Percentiles rank a stretch among this genome's conserved stretches.
phyloP scores from a whole-genome alignment of 164 flowering plant genomes.

The Protea cynaroides region DNA sequence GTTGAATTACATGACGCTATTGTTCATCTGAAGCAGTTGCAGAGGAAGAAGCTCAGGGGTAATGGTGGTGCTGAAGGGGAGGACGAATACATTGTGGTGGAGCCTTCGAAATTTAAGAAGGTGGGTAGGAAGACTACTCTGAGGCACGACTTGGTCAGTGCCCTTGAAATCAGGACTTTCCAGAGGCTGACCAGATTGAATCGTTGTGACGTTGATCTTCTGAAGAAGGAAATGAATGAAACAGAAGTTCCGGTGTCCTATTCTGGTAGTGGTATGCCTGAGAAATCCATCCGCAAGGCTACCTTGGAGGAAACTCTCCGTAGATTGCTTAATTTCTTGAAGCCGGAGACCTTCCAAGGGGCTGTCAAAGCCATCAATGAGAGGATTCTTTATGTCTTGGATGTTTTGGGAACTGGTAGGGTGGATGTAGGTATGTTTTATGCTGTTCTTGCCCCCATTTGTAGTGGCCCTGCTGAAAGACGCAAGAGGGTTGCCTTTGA shows the following conservation, averaged over 20 bases:
- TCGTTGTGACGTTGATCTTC: constrained; percentile 8
- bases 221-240: constrained; percentile 12
- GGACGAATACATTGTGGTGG: constrained; percentile 4
- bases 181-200: constrained; percentile 10
- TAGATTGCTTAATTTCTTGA: constrained; percentile 13
- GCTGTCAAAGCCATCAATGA: constrained; percentile 15
- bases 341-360: constrained; percentile 19
- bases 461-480: constrained; percentile 8
- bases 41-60: constrained; percentile 6
- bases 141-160: constrained; percentile 5
- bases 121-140: constrained; percentile 1
- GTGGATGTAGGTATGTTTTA: constrained; percentile 21
- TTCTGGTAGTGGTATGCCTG: constrained; percentile 2
- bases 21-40: constrained; percentile 16
- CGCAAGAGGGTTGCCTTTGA: constrained; percentile 17
- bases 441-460: constrained; percentile 15
- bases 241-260: constrained; percentile 5
- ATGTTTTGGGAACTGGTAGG: constrained; percentile 11
- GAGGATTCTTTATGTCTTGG: constrained; percentile 13
- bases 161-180: constrained; percentile 14
- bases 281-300: constrained; percentile 14
- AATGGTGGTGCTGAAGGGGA: background rate
- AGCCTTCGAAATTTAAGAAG: constrained; percentile 13
- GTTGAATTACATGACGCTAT: constrained; percentile 22
- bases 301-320: constrained; percentile 12